Evolutionary conservation across 257 asterid genomes (phyloP), one percentile per base, ranked within the genome.

Genomic region (Coffea eugenioides): DNA sequence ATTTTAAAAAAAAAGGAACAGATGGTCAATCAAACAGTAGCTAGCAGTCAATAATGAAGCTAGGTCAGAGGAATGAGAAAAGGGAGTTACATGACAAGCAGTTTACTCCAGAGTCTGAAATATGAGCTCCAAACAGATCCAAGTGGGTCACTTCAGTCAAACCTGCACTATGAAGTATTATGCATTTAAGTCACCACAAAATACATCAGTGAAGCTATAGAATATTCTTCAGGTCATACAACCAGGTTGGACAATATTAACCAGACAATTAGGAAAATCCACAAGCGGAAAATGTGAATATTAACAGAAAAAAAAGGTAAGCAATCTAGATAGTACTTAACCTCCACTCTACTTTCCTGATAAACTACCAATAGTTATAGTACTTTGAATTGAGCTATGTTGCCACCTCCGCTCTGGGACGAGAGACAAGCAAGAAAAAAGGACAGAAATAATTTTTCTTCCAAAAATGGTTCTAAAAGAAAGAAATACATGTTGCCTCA

Each of bases 91-190:
- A 83, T 67, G 80, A 83, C 84, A 96, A 85, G 83, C 86, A 83
- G 68, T 75, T 85, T 75, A 96, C 89, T 85, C 99, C 99, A 45
- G 91, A 88, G 88, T 96, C 99, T 62, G 98, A 91, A 79, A 96
- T 96, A 43, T 89, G 90, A 65, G 99, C 99, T 79, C 99, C 99
- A 81, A 96, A 96, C 45, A 96, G 97, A 89, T 96, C 98, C 86
- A 96, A 92, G 79, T 94, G 98, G 62, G 88, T 91, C 77, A 96
- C 80, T 61, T 97, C 97, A 81, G 97, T 92, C 90, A 96, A 86
- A 82, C 84, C 99, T 96, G 94, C 92, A 85, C 4, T n/a, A 5
- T 54, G 62, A 65, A 79, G 68, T 48, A 72, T 27, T 66, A 31
- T 57, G 12, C 65, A 71, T 16, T 78, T 23, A 52, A 48, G 68